phyloP scores from a whole-genome alignment of 1,284 basidiomycete genomes.

The Cryptococcus sp. region DNA sequence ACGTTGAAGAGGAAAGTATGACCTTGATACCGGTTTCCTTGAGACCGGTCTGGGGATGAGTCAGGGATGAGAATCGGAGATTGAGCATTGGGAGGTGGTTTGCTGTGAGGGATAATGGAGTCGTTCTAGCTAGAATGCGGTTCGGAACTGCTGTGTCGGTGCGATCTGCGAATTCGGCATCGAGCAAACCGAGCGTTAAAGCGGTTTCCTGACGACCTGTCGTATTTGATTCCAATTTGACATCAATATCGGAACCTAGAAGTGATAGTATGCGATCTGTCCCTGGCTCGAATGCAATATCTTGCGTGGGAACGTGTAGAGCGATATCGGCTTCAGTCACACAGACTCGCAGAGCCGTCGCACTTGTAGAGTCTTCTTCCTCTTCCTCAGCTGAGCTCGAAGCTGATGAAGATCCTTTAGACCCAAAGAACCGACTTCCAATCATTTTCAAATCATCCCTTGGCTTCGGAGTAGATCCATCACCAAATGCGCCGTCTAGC shows the following conservation, averaged over 20 bases:
- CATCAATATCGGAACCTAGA: constrained; percentile 60
- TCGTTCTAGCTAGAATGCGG: constrained; percentile 30
- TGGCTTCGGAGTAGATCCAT: constrained; percentile 40
- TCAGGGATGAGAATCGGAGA: constrained; percentile 63
- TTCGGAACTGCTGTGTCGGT: constrained; percentile 9
- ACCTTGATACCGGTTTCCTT: constrained; percentile 76
- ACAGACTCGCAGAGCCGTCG: constrained; percentile 26
- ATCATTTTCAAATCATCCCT: constrained; percentile 67
- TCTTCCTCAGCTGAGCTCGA: constrained; percentile 42
- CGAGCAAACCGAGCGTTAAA: constrained; percentile 60
- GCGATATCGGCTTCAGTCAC: constrained; percentile 33
- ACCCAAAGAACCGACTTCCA: constrained; percentile 74
- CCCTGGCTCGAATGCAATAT: neutral
- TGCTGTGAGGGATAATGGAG: constrained; percentile 27
- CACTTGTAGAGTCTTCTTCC: constrained; percentile 25
- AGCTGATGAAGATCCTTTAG: constrained; percentile 51
- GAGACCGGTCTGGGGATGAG: constrained; percentile 60
- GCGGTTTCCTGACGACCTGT: constrained; percentile 63
- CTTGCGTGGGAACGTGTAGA: constrained; percentile 25
- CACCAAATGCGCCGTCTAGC: constrained; percentile 50
- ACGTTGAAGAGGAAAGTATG: constrained; percentile 62
- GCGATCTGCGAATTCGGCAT: constrained; percentile 53
- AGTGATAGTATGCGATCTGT: constrained; percentile 28
- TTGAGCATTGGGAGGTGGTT: constrained; percentile 53
- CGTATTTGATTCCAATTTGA: constrained; percentile 58